Base-by-base conservation (phyloP, 495 filamentous ascomycete species). In the Zalerion maritima region DNA sequence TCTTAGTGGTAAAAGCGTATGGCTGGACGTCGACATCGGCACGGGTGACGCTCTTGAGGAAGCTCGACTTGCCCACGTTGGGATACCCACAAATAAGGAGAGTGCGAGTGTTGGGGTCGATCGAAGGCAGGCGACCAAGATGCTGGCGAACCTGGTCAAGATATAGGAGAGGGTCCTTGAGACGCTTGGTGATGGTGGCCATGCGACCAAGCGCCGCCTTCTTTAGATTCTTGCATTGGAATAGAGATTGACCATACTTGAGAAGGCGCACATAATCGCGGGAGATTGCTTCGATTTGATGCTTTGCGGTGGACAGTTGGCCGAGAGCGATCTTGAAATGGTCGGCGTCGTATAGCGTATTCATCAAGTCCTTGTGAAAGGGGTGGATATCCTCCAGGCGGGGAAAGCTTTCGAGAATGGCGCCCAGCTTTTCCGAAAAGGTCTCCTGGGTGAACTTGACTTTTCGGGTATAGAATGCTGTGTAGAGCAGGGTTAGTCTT, bases 391-490 rank as follows among this genome's bases (percentile, higher is more conserved):
- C 89, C 39, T 82, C 73, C 19, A 97, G 62, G n/a, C 84, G 64
- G 18, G 89, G 89, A 48, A 97, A 97, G 44, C 81, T 85, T 52
- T 87, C 78, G 35, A 94, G 70, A 46, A 93, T 93, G 18, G 73
- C 64, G 37, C 70, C 74, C 35, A 97, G 73, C 60, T 96, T 94
- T 43, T 97, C 89, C 31, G 73, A 72, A 55, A 94, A 94, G 23
- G 89, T 94, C 57, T 94, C 86, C 47, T 87, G 75, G n/a, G 89
- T 96, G 53, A 80, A 96, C 54, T 96, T 97, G 67, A 96, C 89
- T 58, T 97, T 96, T 50, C 89, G 71, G 35, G 85, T 93, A 50
- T 94, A 94, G 64, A 94, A 94, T 32, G 75, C 82, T 76, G 40
- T 31, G 28, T 20, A 34, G 17, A 14, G 26, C 50, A 10, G 38